Conservation (phyloP, 75 land plant species). For the Cryptomeria japonica region DNA sequence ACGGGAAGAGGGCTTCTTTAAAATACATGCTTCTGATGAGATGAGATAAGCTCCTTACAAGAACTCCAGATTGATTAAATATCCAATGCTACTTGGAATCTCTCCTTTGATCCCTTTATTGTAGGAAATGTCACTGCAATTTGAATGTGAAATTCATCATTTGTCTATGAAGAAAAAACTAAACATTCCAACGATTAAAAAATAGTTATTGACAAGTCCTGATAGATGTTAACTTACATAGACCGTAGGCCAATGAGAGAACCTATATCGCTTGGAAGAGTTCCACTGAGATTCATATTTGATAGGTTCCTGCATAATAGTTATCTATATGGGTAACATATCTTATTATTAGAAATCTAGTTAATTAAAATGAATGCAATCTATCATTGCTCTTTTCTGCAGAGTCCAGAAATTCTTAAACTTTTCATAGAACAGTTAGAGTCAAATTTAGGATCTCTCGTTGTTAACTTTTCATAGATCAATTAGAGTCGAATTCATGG, state of each 20-base stretch:
- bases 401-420: not conserved
- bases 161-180: not conserved
- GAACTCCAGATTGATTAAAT: conserved; percentile 38
- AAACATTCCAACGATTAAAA: not conserved
- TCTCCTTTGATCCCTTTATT: conserved; percentile 50
- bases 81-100: conserved; percentile 39
- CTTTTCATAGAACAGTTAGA: no score
- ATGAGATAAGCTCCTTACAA: conserved; percentile 33
- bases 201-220: not conserved
- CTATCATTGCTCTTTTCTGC: no score
- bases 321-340: not conserved
- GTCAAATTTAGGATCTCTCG: no score
- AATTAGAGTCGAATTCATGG: no score
- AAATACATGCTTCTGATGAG: not conserved
- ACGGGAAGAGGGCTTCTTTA: not conserved
- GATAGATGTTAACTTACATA: not conserved
- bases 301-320: conserved; percentile 44
- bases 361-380: not conserved
- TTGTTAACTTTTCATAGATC: no score
- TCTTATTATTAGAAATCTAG: not conserved
- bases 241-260: conserved; percentile 32
- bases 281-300: conserved; percentile 51
- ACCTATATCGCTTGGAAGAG: conserved; percentile 45
- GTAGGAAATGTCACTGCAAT: conserved; percentile 57
- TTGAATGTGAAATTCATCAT: not conserved